Conservation (phyloP, 257 asterid genomes). For the Petunia secreta region DNA sequence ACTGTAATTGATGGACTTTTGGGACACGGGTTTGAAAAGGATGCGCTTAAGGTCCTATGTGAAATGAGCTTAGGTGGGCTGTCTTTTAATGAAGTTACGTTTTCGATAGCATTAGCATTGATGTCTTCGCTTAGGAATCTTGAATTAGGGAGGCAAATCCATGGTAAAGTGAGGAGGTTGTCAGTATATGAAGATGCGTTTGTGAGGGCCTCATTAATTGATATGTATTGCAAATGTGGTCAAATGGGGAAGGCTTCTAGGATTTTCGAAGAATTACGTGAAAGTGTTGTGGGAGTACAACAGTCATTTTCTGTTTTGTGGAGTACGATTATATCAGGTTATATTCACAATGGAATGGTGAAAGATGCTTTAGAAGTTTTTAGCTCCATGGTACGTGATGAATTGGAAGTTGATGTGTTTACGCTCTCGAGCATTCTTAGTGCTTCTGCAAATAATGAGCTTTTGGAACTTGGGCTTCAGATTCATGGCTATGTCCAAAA, state of each 20-base stretch:
- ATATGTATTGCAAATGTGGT: conserved; percentile 78
- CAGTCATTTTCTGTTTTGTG: conserved; percentile 45
- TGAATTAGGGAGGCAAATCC: conserved; percentile 72
- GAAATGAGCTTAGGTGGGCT: conserved; percentile 56
- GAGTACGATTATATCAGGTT: conserved; percentile 71
- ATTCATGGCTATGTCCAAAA: conserved; percentile 61
- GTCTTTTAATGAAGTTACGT: conserved; percentile 52
- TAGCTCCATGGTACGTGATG: conserved; percentile 52
- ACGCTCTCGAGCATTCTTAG: conserved; percentile 59
- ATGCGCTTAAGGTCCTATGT: conserved; percentile 53
- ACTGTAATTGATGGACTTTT: conserved; percentile 66
- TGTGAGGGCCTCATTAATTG: conserved; percentile 58
- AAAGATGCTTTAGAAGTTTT: conserved; percentile 56
- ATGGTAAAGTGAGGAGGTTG: conserved; percentile 52
- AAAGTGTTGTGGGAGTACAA: neutral
- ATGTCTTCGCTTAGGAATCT: conserved; percentile 51
- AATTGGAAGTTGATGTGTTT: conserved; percentile 49
- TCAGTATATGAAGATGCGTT: conserved; percentile 53
- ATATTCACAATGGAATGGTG: conserved; percentile 57
- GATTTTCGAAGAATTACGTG: conserved; percentile 43
- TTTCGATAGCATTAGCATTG: conserved; percentile 61
- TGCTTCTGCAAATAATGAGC: conserved; percentile 51
- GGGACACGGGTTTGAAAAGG: conserved; percentile 47
- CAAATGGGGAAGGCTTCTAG: conserved; percentile 59
- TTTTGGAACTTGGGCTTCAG: conserved; percentile 74